These are phyloP conservation scores for Alternaria novae-zelandiae DNA, from an alignment of 2,329 filamentous ascomycete species.

Conservation along the genomic window DNA sequence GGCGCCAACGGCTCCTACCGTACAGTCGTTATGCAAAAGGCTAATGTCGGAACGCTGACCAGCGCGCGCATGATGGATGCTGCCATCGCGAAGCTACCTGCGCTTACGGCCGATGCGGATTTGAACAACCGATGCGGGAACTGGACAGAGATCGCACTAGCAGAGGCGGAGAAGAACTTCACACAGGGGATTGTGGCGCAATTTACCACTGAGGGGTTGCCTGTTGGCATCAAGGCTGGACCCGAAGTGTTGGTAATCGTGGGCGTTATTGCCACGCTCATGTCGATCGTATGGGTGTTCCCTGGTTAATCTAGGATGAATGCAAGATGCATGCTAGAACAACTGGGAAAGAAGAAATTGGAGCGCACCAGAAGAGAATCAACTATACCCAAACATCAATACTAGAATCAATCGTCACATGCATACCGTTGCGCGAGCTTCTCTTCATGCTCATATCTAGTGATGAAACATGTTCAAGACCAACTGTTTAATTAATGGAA, in stretches of 20 bases:
- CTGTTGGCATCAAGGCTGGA: conserved; percentile 39
- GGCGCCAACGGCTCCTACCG: conserved; percentile 56
- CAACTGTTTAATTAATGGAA: neutral
- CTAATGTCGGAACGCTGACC: conserved; percentile 50
- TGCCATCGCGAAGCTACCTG: conserved; percentile 48
- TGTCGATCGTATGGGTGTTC: conserved; percentile 36
- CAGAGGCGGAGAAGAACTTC: conserved; percentile 54
- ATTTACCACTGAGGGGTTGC: conserved; percentile 38
- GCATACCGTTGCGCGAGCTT: neutral
- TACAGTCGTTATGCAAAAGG: conserved; percentile 54
- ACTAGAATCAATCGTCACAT: neutral
- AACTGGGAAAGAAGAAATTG: neutral
- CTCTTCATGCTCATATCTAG: neutral
- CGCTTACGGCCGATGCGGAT: conserved; percentile 48
- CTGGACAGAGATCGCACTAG: conserved; percentile 53
- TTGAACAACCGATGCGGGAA: conserved; percentile 57
- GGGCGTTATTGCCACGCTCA: conserved; percentile 16
- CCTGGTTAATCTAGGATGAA: conserved; percentile 5
- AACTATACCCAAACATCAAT: neutral
- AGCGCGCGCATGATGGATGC: conserved; percentile 52
- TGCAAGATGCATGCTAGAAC: neutral
- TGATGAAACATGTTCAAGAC: conserved; percentile 18
- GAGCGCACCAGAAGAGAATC: neutral
- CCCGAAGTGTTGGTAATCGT: conserved; percentile 27
- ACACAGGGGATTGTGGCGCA: conserved; percentile 51